These are phyloP conservation scores for Fragosphaeria purpurea DNA, from an alignment of 2,329 filamentous ascomycete genomes.

Conservation along the genomic window DNA sequence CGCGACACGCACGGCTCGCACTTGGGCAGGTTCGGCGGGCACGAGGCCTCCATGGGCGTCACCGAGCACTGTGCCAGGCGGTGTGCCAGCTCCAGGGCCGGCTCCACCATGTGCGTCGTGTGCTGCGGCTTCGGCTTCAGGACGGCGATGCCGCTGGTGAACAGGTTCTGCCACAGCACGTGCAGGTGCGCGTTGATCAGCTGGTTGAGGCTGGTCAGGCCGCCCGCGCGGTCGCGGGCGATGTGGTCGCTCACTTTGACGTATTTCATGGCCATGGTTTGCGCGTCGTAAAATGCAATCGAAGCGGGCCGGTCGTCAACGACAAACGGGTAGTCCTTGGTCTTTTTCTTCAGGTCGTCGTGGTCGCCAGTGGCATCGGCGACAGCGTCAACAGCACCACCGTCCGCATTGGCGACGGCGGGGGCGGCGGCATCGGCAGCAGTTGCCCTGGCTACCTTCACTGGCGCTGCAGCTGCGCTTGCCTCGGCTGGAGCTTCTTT, in stretches of 20 bases:
- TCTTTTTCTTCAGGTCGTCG: slow-evolving; percentile 9
- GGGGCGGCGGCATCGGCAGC: not conserved
- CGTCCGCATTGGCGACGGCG: slow-evolving; percentile 2
- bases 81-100: slow-evolving; percentile 61
- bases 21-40: slow-evolving; percentile 68
- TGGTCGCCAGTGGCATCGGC: not conserved
- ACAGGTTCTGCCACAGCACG: slow-evolving; percentile 70
- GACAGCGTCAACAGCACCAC: not conserved
- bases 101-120: slow-evolving; percentile 61
- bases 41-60: slow-evolving; percentile 63
- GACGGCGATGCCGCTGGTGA: slow-evolving; percentile 66
- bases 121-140: slow-evolving; percentile 69
- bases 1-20: slow-evolving; percentile 66
- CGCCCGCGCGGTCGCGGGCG: slow-evolving; percentile 43
- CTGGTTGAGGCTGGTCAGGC: slow-evolving; percentile 55
- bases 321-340: slow-evolving; percentile 44
- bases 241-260: slow-evolving; percentile 54
- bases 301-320: slow-evolving; percentile 55
- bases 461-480: no score
- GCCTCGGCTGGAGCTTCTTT: not conserved
- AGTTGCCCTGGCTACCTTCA: not conserved
- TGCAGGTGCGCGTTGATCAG: slow-evolving; percentile 83
- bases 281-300: slow-evolving; percentile 67
- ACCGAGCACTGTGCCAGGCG: slow-evolving; percentile 67
- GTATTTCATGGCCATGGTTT: slow-evolving; percentile 56